Base-by-base conservation (phyloP, 768 basidiomycete species). In the Collybia mongolica region DNA sequence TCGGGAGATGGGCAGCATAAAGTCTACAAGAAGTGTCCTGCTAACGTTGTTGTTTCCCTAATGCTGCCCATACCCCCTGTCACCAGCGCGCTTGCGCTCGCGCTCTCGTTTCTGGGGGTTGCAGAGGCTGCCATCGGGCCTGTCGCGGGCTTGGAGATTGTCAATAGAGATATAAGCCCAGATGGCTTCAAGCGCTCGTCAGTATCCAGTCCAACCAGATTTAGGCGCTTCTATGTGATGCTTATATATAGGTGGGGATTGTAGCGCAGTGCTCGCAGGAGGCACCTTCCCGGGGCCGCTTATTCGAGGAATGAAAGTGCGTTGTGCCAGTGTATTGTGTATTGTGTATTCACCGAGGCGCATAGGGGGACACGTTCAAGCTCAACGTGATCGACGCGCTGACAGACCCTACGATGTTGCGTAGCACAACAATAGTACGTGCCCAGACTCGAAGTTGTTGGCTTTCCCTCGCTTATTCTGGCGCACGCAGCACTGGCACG, bases 401-500 rank as follows among this genome's bases (percentile, higher is more conserved):
- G 22, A 61, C 54, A 3, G 71, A 79, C 24, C 56, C 65, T 3
- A 51, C 49, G 11, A 57, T 61, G 61, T 8, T 53, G n/a, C 46
- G 17, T 22, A 50, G 46, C 28, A 63, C 62, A 2, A 60, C 55
- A 18, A 58, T 61, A 20, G 59, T 59, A 42, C 17, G 44, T 46
- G 1, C 39, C 5, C 32, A 46, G n/a, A 6, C 35, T 14, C 2
- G 5, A 11, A 14, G 11, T 46, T 9, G 19, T 23, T 15, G n/a
- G n/a, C n/a, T 2, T 12, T 17, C 32, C 35, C 17, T 14, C 18
- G 19, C 14, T 36, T 6, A 37, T 36, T 23, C n/a, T 36, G 15
- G 11, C 24, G 11, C 24, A 5, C 12, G 20, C 22, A 62, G 61
- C 75, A 76, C 52, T 75, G 72, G 72, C 76, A 77, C 44, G 76